These are phyloP conservation scores for Pichia sp. DNA, from an alignment of 1,139 yeast species.

Conservation along the genomic window DNA sequence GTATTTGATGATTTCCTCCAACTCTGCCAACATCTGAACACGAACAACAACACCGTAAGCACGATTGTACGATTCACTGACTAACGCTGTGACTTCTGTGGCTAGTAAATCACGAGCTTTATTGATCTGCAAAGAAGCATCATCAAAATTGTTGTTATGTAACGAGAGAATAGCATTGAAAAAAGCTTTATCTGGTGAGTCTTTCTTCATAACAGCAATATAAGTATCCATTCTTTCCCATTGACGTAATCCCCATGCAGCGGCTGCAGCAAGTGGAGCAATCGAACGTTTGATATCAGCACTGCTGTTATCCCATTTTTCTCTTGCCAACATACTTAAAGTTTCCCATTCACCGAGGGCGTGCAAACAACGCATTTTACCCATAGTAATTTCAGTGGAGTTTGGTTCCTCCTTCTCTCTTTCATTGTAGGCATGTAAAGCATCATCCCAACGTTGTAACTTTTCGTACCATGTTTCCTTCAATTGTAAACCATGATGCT, in stretches of 20 bases:
- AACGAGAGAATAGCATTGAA: conserved; percentile 84
- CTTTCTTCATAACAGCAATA: conserved; percentile 82
- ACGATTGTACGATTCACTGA: conserved; percentile 92
- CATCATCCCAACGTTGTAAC: conserved; percentile 97
- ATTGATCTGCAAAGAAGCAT: conserved; percentile 73
- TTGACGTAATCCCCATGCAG: conserved; percentile 97
- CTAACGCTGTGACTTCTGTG: conserved; percentile 90
- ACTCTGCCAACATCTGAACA: conserved; percentile 93
- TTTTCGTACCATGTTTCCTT: conserved; percentile 98
- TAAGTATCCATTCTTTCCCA: conserved; percentile 97
- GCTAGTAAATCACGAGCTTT: conserved; percentile 85
- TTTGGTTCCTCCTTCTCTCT: conserved; percentile 56
- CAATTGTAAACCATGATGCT: conserved; percentile 84
- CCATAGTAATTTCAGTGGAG: conserved; percentile 82
- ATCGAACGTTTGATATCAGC: conserved; percentile 77
- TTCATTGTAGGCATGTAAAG: conserved; percentile 80
- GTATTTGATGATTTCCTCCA: conserved; percentile 90
- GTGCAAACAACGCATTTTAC: conserved; percentile 95
- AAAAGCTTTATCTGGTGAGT: conserved; percentile 91
- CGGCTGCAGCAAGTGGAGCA: conserved; percentile 98
- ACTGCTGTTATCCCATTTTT: conserved; percentile 74
- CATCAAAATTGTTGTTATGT: conserved; percentile 82
- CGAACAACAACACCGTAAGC: conserved; percentile 96
- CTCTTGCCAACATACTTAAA: conserved; percentile 77
- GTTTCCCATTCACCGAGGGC: conserved; percentile 99